Percentiles rank a stretch among this genome's conserved stretches.
Conservation (phyloP, 176 grass and related monocot genomes). For the Carex cristatella region DNA sequence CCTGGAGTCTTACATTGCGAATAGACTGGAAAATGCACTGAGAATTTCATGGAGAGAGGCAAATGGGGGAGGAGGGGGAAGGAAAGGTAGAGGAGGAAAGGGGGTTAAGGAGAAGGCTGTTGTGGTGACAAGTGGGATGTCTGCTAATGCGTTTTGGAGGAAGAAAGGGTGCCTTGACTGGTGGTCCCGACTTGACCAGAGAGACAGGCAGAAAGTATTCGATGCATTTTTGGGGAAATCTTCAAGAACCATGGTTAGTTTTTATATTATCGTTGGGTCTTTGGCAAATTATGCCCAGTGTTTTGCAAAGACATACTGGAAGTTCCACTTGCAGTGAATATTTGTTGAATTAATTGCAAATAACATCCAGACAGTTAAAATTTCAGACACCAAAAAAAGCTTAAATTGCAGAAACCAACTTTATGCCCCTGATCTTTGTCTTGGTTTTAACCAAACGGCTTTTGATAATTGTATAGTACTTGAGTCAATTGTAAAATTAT, state of each 20-base stretch:
- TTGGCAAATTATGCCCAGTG: not conserved
- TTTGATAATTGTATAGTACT: not conserved
- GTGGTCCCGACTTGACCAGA: constrained; percentile 71
- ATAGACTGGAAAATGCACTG: constrained; percentile 77
- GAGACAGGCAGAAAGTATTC: constrained; percentile 46
- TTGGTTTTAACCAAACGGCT: constrained; percentile 8
- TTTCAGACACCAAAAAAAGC: not conserved
- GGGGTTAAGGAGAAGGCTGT: constrained; percentile 57
- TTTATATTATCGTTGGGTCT: constrained; percentile 20
- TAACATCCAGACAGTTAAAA: not conserved
- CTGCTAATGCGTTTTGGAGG: constrained; percentile 83
- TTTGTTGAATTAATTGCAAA: constrained; percentile 17
- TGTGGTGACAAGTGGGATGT: constrained; percentile 24
- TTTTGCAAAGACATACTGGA: not conserved
- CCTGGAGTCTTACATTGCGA: constrained; percentile 66
- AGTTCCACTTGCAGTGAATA: not conserved
- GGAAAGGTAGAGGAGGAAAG: constrained; percentile 61
- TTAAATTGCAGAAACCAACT: not conserved
- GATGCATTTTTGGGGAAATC: constrained; percentile 68
- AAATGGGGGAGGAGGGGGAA: constrained; percentile 32
- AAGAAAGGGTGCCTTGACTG: constrained; percentile 90
- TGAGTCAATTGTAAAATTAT: not conserved
- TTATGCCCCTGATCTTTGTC: constrained; percentile 3
- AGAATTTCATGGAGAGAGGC: constrained; percentile 54
- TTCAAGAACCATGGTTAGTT: constrained; percentile 56